Percentiles rank a stretch among this genome's conserved stretches.
Evolutionary conservation across 495 filamentous ascomycete genomes (phyloP).

Genomic region (Clavariopsis aquatica): DNA sequence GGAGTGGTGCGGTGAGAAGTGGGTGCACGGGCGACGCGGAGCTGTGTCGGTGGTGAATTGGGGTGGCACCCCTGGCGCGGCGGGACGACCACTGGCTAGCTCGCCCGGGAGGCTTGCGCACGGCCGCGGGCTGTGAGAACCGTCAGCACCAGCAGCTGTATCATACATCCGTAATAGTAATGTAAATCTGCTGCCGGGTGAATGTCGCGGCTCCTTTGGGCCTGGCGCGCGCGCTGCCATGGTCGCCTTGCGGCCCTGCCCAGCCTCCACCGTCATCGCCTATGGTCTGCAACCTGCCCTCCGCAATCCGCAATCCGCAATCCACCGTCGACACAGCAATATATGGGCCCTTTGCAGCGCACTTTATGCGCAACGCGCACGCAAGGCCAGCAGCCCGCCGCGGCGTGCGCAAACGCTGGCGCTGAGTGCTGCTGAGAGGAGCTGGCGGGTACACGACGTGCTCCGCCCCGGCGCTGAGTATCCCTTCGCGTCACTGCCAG

Average conservation of each 20-base stretch:
- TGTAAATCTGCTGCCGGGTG: neutral
- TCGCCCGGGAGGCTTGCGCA: neutral
- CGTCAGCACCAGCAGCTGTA: neutral
- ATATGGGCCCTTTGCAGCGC: too few relatives aligned
- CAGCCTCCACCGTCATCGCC: neutral
- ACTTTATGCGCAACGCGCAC: neutral
- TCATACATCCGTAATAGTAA: neutral
- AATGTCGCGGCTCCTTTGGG: conserved; percentile 9
- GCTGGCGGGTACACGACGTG: too few relatives aligned
- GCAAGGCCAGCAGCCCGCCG: neutral
- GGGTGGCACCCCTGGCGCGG: conserved; percentile 4
- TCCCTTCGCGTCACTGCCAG: neutral
- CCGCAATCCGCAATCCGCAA: too few relatives aligned
- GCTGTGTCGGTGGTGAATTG: conserved; percentile 1
- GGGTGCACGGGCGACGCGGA: neutral
- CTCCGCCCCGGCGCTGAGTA: neutral
- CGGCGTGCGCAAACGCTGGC: neutral
- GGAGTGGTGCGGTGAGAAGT: neutral
- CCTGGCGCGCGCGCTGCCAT: neutral
- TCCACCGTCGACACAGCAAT: neutral
- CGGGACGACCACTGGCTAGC: conserved; percentile 1
- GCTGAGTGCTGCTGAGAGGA: neutral
- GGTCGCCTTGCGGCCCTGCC: neutral
- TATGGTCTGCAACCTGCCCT: too few relatives aligned
- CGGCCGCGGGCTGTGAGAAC: neutral